These are phyloP conservation scores for Coemansia sp. DNA, from an alignment of 192 early-diverging fungal genomes.

Conservation along the genomic window DNA sequence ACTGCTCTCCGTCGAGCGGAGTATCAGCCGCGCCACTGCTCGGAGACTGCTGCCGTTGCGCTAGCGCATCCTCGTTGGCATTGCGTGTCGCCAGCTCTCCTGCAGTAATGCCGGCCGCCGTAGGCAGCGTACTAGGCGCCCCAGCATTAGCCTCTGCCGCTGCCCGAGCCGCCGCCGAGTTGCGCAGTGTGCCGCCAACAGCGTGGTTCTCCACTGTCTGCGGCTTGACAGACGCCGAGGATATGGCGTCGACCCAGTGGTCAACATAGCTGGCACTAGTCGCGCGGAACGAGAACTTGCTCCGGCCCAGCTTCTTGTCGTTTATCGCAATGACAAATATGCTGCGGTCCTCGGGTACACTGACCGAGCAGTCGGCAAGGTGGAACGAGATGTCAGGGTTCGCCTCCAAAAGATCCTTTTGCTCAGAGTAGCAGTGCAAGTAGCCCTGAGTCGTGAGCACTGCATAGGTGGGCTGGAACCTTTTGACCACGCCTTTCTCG, in stretches of 20 bases:
- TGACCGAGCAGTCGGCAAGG: conserved; percentile 29
- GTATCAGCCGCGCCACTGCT: neutral
- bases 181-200: conserved; percentile 37
- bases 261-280: conserved; percentile 15
- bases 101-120: conserved; percentile 30
- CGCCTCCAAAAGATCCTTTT: conserved; percentile 34
- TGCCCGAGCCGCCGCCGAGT: conserved; percentile 21
- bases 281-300: conserved; percentile 37
- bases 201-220: conserved; percentile 10
- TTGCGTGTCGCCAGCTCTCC: conserved; percentile 26
- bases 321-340: conserved; percentile 20
- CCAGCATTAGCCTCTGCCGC: conserved; percentile 1
- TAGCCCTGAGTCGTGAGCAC: conserved; percentile 42
- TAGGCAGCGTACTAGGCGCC: conserved; percentile 25
- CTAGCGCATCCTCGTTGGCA: conserved; percentile 19
- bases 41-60: neutral
- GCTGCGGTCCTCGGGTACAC: conserved; percentile 25
- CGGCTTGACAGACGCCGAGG: conserved; percentile 15
- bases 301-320: conserved; percentile 39
- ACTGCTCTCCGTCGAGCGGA: conserved; percentile 15
- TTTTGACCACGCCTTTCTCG: conserved; percentile 41
- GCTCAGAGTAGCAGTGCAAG: conserved; percentile 46
- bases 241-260: conserved; percentile 44
- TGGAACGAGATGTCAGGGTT: conserved; percentile 42
- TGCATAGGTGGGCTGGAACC: conserved; percentile 32